These are phyloP conservation scores for Primulina tabacum DNA, from an alignment of 257 asterid species.

Conservation along the genomic window DNA sequence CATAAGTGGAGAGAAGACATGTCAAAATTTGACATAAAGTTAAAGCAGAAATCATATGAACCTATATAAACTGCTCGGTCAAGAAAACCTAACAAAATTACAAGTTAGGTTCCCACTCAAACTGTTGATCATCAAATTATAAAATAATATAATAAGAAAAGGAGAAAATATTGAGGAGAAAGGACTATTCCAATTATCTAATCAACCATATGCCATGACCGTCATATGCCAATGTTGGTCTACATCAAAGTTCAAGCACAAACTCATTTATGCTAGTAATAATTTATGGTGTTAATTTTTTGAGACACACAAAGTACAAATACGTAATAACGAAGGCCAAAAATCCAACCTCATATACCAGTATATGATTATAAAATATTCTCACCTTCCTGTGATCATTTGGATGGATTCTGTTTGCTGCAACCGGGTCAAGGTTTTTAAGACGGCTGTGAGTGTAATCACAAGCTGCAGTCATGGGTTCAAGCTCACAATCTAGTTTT, in stretches of 20 bases:
- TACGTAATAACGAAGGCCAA: too few relatives aligned
- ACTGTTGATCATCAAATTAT: neutral
- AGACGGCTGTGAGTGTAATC: slow-evolving; percentile 48
- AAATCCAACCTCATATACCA: neutral
- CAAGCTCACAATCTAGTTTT: slow-evolving; percentile 38
- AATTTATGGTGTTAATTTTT: too few relatives aligned
- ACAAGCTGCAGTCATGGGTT: slow-evolving; percentile 27
- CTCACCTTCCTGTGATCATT: slow-evolving; percentile 86
- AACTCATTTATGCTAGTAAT: neutral
- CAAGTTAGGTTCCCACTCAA: neutral
- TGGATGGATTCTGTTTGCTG: slow-evolving; percentile 86
- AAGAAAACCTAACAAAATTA: neutral
- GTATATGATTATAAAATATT: neutral
- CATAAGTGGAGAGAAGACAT: neutral
- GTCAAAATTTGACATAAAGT: too few relatives aligned
- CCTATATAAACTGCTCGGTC: neutral
- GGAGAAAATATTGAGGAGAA: too few relatives aligned
- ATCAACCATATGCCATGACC: neutral
- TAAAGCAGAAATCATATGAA: neutral
- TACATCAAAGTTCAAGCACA: neutral
- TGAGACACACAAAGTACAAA: neutral
- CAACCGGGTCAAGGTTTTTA: slow-evolving; percentile 76
- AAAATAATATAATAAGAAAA: neutral
- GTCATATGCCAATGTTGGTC: neutral
- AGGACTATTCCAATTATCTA: too few relatives aligned